These are phyloP conservation scores for Aspergillus carbonarius DNA, from an alignment of 2,329 filamentous ascomycete genomes.

Conservation along the genomic window DNA sequence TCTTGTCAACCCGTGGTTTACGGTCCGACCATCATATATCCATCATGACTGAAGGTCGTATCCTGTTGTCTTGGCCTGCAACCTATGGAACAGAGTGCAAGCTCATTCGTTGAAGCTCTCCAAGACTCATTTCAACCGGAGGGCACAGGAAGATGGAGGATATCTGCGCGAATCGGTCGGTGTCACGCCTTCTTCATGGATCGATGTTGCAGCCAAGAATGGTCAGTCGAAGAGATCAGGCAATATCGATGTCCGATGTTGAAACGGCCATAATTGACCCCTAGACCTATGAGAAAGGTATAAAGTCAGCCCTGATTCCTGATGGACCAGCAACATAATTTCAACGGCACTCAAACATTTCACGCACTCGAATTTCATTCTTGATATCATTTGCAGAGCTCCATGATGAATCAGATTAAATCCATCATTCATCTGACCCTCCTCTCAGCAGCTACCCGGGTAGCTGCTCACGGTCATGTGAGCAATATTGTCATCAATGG, in stretches of 20 bases:
- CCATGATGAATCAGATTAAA: neutral
- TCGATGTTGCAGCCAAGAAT: neutral
- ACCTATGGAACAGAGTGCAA: neutral
- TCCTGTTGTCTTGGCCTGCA: neutral
- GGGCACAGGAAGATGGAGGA: neutral
- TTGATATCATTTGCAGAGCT: neutral
- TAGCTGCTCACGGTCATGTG: conserved; percentile 16
- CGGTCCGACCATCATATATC: neutral
- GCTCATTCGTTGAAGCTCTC: neutral
- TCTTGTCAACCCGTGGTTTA: neutral
- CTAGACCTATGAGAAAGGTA: neutral
- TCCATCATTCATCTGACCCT: neutral
- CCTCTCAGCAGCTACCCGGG: neutral
- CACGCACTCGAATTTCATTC: neutral
- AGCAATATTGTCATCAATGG: conserved; percentile 22
- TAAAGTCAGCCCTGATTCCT: neutral
- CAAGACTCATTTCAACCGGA: neutral
- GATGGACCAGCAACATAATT: no score
- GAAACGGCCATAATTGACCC: neutral
- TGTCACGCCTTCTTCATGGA: neutral
- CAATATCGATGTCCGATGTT: neutral
- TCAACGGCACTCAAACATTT: neutral
- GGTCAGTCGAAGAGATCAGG: neutral
- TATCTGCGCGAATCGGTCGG: neutral
- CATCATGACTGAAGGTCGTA: neutral